phyloP scores from a whole-genome alignment of 129 eudicot species.

The Artemisia annua region DNA sequence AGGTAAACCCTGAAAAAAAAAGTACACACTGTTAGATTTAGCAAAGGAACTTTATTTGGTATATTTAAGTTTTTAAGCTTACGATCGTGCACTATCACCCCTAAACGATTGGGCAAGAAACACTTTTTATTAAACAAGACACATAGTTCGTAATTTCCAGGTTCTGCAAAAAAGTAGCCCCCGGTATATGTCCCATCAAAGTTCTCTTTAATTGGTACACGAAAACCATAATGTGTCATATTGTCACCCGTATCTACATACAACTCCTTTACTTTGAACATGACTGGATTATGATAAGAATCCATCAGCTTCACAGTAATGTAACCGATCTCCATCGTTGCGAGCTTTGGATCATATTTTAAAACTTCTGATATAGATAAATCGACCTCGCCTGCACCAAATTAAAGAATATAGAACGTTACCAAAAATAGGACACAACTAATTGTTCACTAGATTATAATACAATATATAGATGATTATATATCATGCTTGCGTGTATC shows the following conservation, averaged over 20 bases:
- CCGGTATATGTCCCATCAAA: slow-evolving; percentile 69
- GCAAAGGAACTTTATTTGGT: too few relatives aligned
- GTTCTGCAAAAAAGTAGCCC: slow-evolving; percentile 36
- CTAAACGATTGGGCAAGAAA: slow-evolving; percentile 60
- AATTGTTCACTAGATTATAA: not conserved
- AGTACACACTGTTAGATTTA: not conserved
- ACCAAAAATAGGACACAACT: slow-evolving; percentile 5
- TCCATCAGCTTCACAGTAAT: slow-evolving; percentile 63
- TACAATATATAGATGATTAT: not conserved
- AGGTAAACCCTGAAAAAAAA: slow-evolving; percentile 47
- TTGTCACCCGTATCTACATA: slow-evolving; percentile 44
- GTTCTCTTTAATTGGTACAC: slow-evolving; percentile 38
- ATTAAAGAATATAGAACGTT: not conserved
- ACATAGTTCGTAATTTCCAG: slow-evolving; percentile 60
- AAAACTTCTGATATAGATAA: slow-evolving; percentile 55
- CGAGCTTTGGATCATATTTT: slow-evolving; percentile 41
- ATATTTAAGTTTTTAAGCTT: too few relatives aligned
- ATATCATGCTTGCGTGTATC: slow-evolving; percentile 3
- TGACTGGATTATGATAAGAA: slow-evolving; percentile 62
- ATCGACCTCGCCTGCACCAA: slow-evolving; percentile 66
- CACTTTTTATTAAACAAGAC: slow-evolving; percentile 42
- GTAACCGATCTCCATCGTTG: slow-evolving; percentile 40
- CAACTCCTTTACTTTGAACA: slow-evolving; percentile 41
- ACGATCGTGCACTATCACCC: slow-evolving; percentile 43
- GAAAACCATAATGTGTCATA: too few relatives aligned